phyloP scores from a whole-genome alignment of 164 flowering plant species.

The Paratinospora sagittata region DNA sequence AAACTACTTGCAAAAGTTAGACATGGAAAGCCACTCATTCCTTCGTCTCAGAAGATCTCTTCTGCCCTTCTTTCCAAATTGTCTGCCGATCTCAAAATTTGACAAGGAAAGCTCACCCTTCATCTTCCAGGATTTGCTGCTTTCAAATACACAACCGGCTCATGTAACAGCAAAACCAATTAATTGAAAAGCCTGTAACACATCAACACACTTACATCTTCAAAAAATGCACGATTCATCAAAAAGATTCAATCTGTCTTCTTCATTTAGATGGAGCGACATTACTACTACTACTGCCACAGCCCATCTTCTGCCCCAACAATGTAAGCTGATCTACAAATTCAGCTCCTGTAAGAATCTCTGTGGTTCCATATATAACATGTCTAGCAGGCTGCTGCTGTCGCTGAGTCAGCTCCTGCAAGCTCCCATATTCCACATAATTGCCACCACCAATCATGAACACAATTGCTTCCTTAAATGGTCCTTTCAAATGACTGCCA shows the following conservation, averaged over 20 bases:
- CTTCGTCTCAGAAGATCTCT: not conserved
- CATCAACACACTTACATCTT: not conserved
- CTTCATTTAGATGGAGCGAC: slow-evolving; percentile 28
- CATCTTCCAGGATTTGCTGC: not conserved
- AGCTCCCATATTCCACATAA: slow-evolving; percentile 81
- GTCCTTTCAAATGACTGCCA: slow-evolving; percentile 67
- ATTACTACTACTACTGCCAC: slow-evolving; percentile 36
- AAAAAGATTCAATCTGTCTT: not conserved
- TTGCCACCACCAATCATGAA: slow-evolving; percentile 99
- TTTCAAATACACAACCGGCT: slow-evolving; percentile 5
- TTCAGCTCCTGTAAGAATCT: slow-evolving; percentile 78
- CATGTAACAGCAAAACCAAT: slow-evolving; percentile 1
- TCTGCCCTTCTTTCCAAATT: not conserved
- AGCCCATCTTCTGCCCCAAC: slow-evolving; percentile 91
- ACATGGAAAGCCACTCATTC: not conserved
- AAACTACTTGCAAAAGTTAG: not conserved
- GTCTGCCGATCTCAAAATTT: slow-evolving; percentile 1
- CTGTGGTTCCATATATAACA: slow-evolving; percentile 87
- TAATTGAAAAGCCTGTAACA: not conserved
- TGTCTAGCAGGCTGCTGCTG: slow-evolving; percentile 82
- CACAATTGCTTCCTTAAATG: slow-evolving; percentile 91
- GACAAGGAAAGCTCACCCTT: not conserved
- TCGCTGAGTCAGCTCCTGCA: slow-evolving; percentile 77
- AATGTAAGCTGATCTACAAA: slow-evolving; percentile 84
- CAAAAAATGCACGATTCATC: not conserved